These are phyloP conservation scores for Biscogniauxia marginata DNA, from an alignment of 2,329 filamentous ascomycete genomes.

Conservation along the genomic window DNA sequence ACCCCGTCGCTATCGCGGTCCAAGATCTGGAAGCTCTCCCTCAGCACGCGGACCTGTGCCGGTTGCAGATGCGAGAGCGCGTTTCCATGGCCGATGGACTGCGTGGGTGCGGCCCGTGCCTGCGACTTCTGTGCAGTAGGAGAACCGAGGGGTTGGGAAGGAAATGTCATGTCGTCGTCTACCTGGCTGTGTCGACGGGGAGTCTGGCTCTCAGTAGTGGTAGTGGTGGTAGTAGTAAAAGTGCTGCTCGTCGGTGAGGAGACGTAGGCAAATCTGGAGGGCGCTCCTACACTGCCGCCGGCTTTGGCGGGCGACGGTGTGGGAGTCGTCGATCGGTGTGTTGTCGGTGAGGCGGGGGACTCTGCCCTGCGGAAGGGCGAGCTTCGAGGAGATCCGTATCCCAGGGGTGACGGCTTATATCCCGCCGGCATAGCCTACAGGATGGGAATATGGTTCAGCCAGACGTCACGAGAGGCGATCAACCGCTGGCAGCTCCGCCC, in stretches of 20 bases:
- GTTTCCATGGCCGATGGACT: conserved; percentile 45
- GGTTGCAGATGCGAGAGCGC: conserved; percentile 73
- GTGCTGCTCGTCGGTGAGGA: conserved; percentile 36
- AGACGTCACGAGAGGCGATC: conserved; percentile 15
- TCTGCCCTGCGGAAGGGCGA: conserved; percentile 64
- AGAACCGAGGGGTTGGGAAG: conserved; percentile 30
- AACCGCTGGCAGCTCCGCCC: conserved; percentile 17
- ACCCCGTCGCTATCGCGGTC: conserved; percentile 85
- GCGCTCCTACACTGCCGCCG: conserved; percentile 41
- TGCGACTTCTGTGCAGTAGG: conserved; percentile 34
- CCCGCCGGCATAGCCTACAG: conserved; percentile 51
- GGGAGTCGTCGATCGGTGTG: conserved; percentile 64
- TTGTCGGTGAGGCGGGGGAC: conserved; percentile 64
- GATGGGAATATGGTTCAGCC: conserved; percentile 9
- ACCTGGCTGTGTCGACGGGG: conserved; percentile 19
- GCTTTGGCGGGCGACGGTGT: conserved; percentile 58
- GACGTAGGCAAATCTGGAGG: conserved; percentile 40
- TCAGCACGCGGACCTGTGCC: conserved; percentile 79
- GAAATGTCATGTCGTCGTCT: conserved; percentile 17
- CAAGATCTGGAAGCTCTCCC: conserved; percentile 91
- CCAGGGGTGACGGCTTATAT: conserved; percentile 71
- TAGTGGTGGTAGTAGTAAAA: not conserved
- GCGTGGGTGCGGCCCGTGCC: conserved; percentile 32
- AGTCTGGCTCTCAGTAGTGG: conserved; percentile 20
- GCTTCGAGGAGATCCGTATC: conserved; percentile 67